Evolutionary conservation across 1,139 yeast genomes (phyloP), one percentile per base, ranked within the genome.

Genomic region (Suhomyces maxii): DNA sequence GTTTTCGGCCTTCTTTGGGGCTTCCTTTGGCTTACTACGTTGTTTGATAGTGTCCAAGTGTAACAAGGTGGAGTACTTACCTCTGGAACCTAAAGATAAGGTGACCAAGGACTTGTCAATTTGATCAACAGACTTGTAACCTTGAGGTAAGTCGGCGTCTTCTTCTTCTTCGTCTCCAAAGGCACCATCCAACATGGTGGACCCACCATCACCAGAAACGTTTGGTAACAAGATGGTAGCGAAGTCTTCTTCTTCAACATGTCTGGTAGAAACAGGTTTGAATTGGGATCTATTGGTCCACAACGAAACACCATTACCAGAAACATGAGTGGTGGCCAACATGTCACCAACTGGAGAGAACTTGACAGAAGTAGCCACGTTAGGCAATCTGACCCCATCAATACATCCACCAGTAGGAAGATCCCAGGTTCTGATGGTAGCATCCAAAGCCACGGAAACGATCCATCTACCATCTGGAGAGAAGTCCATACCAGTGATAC

Each of bases 391-490:
- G 12, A 93, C 84, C 52, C 97, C 98, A 68, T 95, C 99, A 49
- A 95, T 90, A 66, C 98, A 91, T 1, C 93, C 90, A 42, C 99
- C 99, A 3, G 97, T 87, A 32, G 99, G 98, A 50, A 95, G 77
- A 64, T 95, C 99, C 99, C 99, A 95, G 0, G 97, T 90, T 60
- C 99, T 79, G 45, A 95, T 76, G 0, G 99, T 91, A 2, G 89
- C 77, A 64, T 95, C 99, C 50, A 91, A 73, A 1, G 90, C 80
- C 0, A 89, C 83, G 25, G 95, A 84, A 10, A 95, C 85, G 37
- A 95, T 72, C 98, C 98, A 95, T 65, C 98, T 82, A 35, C 97
- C 98, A 64, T 91, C 95, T 4, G 97, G 96, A 7, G 96, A 85
- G 60, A 93, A 93, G 62, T 89, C 98, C 65, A 93, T 68, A 1